Base-by-base conservation (phyloP, 2,329 filamentous ascomycete species). In the Penicillium sp. region DNA sequence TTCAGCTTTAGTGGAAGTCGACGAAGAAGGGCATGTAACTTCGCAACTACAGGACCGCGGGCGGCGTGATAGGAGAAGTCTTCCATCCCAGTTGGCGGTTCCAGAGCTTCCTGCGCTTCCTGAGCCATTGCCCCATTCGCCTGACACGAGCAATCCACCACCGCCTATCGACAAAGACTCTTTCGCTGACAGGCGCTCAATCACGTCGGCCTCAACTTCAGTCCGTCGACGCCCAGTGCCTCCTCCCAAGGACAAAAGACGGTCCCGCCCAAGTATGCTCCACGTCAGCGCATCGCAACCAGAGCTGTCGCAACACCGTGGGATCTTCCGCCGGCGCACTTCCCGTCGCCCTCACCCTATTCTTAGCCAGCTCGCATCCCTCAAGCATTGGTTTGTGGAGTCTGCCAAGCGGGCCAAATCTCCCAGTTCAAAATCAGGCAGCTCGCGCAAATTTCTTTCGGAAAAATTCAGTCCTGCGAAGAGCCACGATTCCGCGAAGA, bases 241-340 rank as follows among this genome's bases (percentile, higher is more conserved):
- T 10, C 94, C 94, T 43, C 92, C 94, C 2, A 97, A 97, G 73
- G 93, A 97, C 65, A 87, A 87, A 62, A 87, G 90, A 59, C 83
- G 89, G 66, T 90, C 90, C 65, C 83, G 91, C 60, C 90, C 91
- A 44, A 96, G 92, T 66, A 95, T 92, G 63, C 83, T 97, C 35
- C 92, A 96, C 71, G 85, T 96, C 4, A 92, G 96, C 40, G 89
- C 90, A 14, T 84, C 81, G 40, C 88, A 89, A 64, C 83, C 85
- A 22, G 86, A 89, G 63, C 75, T 89, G 7, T 77, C 87, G 16
- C 79, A 81, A 43, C 77, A 78, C n/a, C 83, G 83, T 64, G 81
- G 82, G 36, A 82, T 85, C 62, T 80, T 83, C 31, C 83, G 83
- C 55, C 77, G 79, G 44, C 83, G 83, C 58, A 79, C 81, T 44